These are phyloP conservation scores for Cercospora sojina DNA, from an alignment of 2,329 filamentous ascomycete genomes.

Conservation along the genomic window DNA sequence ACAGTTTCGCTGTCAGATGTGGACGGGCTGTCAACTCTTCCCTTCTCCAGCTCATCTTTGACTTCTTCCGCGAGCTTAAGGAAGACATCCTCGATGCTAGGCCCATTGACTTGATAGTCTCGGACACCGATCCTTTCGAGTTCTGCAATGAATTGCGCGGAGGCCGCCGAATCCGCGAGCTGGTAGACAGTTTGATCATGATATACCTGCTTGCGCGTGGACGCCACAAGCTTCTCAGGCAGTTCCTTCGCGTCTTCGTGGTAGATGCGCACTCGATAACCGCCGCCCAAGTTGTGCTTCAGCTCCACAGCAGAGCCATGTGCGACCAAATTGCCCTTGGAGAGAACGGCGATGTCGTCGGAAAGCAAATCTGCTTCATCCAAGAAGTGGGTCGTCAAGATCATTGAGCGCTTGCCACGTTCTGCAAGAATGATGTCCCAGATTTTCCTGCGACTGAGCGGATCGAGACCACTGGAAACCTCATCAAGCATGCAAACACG, in stretches of 20 bases:
- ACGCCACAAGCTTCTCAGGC: conserved; percentile 28
- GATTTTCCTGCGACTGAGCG: conserved; percentile 80
- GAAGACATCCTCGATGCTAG: conserved; percentile 92
- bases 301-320: conserved; percentile 82
- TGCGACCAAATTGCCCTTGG: conserved; percentile 77
- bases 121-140: conserved; percentile 66
- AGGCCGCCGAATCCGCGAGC: conserved; percentile 66
- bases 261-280: conserved; percentile 77
- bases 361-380: conserved; percentile 89
- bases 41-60: conserved; percentile 51
- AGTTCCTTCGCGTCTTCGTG: conserved; percentile 47
- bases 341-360: conserved; percentile 84
- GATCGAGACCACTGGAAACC: conserved; percentile 84
- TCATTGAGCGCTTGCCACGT: conserved; percentile 75
- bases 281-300: conserved; percentile 77
- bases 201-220: conserved; percentile 46
- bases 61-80: conserved; percentile 81
- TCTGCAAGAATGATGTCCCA: conserved; percentile 92
- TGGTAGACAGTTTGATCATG: conserved; percentile 74
- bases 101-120: conserved; percentile 83
- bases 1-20: conserved; percentile 26
- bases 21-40: conserved; percentile 23
- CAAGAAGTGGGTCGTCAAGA: conserved; percentile 89
- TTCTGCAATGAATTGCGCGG: conserved; percentile 67
- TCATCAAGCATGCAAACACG: conserved; percentile 89